Evolutionary conservation across 169 alveolate species (phyloP).

Genomic region (Hammondia hammondi): DNA sequence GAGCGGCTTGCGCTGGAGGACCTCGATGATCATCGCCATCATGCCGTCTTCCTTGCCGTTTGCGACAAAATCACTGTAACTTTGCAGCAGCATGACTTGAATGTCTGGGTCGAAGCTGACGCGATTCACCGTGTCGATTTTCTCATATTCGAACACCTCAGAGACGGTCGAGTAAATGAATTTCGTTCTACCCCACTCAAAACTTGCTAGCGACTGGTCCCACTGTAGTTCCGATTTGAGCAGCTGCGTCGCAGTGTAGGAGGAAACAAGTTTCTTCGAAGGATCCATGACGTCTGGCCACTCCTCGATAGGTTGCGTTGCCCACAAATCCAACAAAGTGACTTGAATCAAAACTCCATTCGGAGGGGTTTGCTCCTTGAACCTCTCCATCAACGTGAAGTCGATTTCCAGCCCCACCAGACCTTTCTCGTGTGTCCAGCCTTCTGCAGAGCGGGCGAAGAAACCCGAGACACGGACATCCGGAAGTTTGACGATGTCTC

Average conservation of each 20-base stretch:
- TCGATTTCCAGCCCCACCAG: slow-evolving; percentile 35
- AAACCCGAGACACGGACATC: slow-evolving; percentile 38
- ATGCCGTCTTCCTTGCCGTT: slow-evolving; percentile 35
- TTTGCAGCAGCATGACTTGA: slow-evolving; percentile 37
- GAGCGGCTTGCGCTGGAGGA: slow-evolving; percentile 14
- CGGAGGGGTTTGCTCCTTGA: slow-evolving; percentile 19
- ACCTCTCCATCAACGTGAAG: slow-evolving; percentile 13
- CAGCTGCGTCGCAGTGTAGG: slow-evolving; percentile 50
- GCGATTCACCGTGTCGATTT: neutral
- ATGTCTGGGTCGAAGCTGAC: slow-evolving; percentile 23
- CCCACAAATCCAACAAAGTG: slow-evolving; percentile 12
- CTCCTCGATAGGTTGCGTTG: neutral
- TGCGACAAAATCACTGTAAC: slow-evolving; percentile 19
- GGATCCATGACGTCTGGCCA: slow-evolving; percentile 45
- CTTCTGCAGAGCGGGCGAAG: slow-evolving; percentile 25
- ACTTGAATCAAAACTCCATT: slow-evolving; percentile 21
- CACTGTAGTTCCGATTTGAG: slow-evolving; percentile 28
- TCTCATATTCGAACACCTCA: slow-evolving; percentile 35
- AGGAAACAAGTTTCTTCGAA: neutral
- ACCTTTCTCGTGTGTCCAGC: slow-evolving; percentile 29
- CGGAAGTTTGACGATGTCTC: neutral
- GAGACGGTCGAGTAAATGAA: slow-evolving; percentile 28
- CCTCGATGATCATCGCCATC: neutral
- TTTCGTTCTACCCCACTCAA: slow-evolving; percentile 36
- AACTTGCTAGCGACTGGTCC: slow-evolving; percentile 33